These are phyloP conservation scores for Anastatica hierochuntica DNA, from an alignment of 345 rosid species.

Conservation along the genomic window DNA sequence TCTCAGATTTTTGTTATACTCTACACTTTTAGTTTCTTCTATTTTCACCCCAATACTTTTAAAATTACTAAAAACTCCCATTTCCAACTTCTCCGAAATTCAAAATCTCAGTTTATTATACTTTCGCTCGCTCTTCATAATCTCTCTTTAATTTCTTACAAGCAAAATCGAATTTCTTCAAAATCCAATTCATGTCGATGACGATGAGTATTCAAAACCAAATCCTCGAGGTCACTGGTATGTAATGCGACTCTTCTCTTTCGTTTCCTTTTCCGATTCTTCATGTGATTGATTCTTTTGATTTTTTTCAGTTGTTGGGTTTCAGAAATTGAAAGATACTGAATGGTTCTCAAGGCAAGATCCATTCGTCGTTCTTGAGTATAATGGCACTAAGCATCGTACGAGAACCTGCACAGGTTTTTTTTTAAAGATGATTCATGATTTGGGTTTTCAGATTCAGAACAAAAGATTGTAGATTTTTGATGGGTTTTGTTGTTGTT, in stretches of 20 bases:
- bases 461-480: too few species aligned
- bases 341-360: slow-evolving; percentile 75
- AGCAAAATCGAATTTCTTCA: too few species aligned
- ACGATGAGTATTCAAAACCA: slow-evolving; percentile 59
- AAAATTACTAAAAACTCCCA: too few species aligned
- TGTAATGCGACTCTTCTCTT: neutral
- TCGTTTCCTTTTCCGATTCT: neutral
- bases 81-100: too few species aligned
- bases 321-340: slow-evolving; percentile 54
- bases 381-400: slow-evolving; percentile 36
- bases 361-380: slow-evolving; percentile 55
- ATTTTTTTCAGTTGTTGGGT: slow-evolving; percentile 42
- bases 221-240: slow-evolving; percentile 72
- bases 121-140: too few species aligned
- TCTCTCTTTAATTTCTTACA: too few species aligned
- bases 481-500: neutral
- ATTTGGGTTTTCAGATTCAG: too few species aligned
- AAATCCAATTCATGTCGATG: slow-evolving; percentile 27
- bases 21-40: too few species aligned
- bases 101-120: too few species aligned
- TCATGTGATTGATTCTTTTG: neutral
- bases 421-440: too few species aligned
- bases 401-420: slow-evolving; percentile 70
- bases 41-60: too few species aligned
- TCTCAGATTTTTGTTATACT: too few species aligned